Base-by-base conservation (phyloP, 2,329 filamentous ascomycete species). In the Pseudocercospora fuligena region DNA sequence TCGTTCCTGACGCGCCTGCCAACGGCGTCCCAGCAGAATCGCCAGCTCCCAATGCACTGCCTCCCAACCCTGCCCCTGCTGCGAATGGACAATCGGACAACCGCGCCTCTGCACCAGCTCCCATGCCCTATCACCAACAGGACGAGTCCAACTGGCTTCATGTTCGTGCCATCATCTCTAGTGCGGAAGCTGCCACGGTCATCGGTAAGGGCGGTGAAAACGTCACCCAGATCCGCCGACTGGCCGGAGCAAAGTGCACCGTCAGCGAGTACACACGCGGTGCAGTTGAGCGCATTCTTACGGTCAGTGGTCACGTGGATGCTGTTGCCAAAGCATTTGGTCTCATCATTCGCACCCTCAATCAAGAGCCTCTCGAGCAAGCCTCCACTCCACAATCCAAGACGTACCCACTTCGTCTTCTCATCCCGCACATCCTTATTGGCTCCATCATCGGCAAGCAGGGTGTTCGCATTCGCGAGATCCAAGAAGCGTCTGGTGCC, bases 201-300 rank as follows among this genome's bases (percentile, higher is more conserved):
- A 99, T 99, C 81, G 95, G 95, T 78, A 99, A 99, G 83, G 94
- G 94, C 70, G 95, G 95, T 78, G 95, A 99, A 85, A 99, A 99
- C 77, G 95, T 99, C 57, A 97, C 94, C 73, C 93, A 97, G 82
- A 98, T 99, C 77, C 90, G 95, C 73, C 93, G 92, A 79, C 86
- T 97, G 82, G 97, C 95, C 61, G 94, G 93, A 75, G 95, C 95
- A 72, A 98, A 98, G 83, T 99, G 95, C 84, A 99, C 95, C 57
- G 95, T 99, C 74, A 97, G 94, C 83, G 95, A 99, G 82, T 99
- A 98, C 77, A 92, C 96, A 74, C 93, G 97, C 77, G 95, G 95
- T 72, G 95, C 95, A 63, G 94, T 98, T 36, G 95, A 99, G 84
- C 92, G 95, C 78, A 97, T 99, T 76, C 86, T 99, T 76, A 99